Base-by-base conservation (phyloP, 2,329 filamentous ascomycete genomes). In the Talaromyces sp. region DNA sequence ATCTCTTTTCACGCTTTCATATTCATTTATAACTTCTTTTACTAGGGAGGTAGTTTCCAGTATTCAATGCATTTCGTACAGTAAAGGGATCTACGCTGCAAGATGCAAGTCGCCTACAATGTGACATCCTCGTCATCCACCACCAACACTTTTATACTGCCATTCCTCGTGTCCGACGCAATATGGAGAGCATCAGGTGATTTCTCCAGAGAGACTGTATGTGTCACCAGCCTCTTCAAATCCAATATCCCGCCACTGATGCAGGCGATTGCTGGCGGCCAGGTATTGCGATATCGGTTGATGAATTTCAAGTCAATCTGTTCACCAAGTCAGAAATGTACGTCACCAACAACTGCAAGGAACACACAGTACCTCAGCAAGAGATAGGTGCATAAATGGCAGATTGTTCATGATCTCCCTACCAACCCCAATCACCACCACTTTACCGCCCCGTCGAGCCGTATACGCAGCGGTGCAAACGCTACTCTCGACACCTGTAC, bases 231-330 rank as follows among this genome's bases (percentile, higher is more conserved):
- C 55, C 80, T 81, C 67, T 86, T 86, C 21, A 88, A 74, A 67
- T 89, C 81, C 9, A 90, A 69, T 1, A 89, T 78, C 0, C 82
- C 82, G 3, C 85, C 84, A 46, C 78, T 80, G 29, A 90, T 68
- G 54, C 83, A 84, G 7, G 82, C 78, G 35, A 90, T 86, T 0
- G 84, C 87, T 0, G 83, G 81, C 0, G 87, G 86, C 87, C 87
- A 90, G 0, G 86, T 89, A 67, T 89, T 86, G 46, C 82, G 79
- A 69, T 89, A 90, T 8, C 87, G 80, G 70, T 90, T 89, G 69
- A 89, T 89, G 73, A 90, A 90, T 41, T 82, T 84, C 27, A 90
- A 76, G 65, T 89, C 80, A 64, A 89, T 88, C 83, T 86, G 35
- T 5, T 29, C 27, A 10, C 9, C 9, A 64, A n/a, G 19, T 11